A percentile compares a stretch with the other conserved stretches of the same genome.
Conservation (phyloP, 176 grass and related monocot genomes). For the Musa troglodytarum region DNA sequence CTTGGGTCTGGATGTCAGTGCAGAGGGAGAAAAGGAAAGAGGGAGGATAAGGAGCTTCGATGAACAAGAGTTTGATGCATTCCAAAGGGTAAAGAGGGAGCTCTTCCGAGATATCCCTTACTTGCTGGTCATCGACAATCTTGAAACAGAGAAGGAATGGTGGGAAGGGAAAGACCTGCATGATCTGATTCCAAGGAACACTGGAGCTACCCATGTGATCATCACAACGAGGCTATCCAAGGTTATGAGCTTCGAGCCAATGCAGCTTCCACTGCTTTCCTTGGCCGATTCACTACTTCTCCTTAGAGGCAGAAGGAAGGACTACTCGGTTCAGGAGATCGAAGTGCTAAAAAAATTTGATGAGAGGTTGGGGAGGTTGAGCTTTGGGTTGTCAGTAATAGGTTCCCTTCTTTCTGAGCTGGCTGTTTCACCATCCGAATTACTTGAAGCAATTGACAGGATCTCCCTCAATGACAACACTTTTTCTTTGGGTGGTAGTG, state of each 20-base stretch:
- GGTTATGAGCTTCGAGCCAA: conserved; percentile 78
- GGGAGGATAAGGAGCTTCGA: conserved; percentile 86
- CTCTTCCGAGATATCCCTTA: conserved; percentile 88
- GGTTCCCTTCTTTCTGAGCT: conserved; percentile 89
- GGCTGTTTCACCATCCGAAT: conserved; percentile 61
- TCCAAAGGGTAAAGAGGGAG: conserved; percentile 85
- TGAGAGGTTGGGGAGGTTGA: conserved; percentile 71
- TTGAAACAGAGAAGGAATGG: conserved; percentile 91
- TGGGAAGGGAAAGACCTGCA: conserved; percentile 99
- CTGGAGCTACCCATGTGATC: conserved; percentile 72
- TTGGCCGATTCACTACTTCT: conserved; percentile 55
- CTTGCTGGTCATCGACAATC: conserved; percentile 89
- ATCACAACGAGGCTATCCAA: conserved; percentile 61
- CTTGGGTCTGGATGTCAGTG: conserved; percentile 76
- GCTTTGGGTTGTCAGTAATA: conserved; percentile 68
- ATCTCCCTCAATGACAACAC: conserved; percentile 56
- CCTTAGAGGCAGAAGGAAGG: conserved; percentile 75
- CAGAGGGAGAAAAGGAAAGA: conserved; percentile 87
- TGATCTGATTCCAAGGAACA: conserved; percentile 92
- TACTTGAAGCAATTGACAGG: conserved; percentile 72
- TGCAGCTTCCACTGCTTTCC: conserved; percentile 67
- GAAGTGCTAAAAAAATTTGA: conserved; percentile 80
- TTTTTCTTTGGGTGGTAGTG: conserved; percentile 34
- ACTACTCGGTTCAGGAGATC: conserved; percentile 55
- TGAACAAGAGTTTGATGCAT: conserved; percentile 89